Evolutionary conservation across 2,329 filamentous ascomycete genomes (phyloP), one percentile per base, ranked within the genome.

Genomic region (Colletotrichum tofieldiae): DNA sequence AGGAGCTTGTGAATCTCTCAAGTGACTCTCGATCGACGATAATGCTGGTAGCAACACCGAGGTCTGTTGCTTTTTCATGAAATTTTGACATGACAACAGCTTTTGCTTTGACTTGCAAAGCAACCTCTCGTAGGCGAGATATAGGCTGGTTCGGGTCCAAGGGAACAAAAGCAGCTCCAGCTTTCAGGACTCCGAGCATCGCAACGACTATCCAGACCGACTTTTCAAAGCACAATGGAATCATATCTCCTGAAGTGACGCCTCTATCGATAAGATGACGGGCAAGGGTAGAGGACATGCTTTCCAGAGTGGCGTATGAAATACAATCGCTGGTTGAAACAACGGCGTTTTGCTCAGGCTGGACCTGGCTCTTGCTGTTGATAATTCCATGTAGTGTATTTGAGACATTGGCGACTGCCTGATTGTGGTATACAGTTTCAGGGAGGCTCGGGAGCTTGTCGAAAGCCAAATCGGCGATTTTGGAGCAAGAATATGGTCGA

Each of bases 1-100:
- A 11, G 12, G 16, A 16, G 18, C 1, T 45, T 6, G 18, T 5
- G 59, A 18, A 72, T 37, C 32, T 37, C 62, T 59, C 78, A 74
- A 88, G 86, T 75, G 86, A 83, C 49, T 79, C 80, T 35, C n/a
- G 41, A 5, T 70, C 51, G 5, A 69, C 54, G 11, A 72, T 49
- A 12, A 70, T 26, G 12, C 9, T 43, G 9, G 18, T 41, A 6
- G n/a, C 6, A 11, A 47, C 1, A 5, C 55, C 68, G 7, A 71
- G 47, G 16, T 71, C 64, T 11, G 68, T 71, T 23, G 68, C 55
- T 18, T 71, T 71, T 20, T 1, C 45, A 5, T 71, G 64, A 9
- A 72, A 68, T 1, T 23, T 9, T 6, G 68, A 71, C 26, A 41
- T 35, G 7, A 71, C 39, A 16, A n/a, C 45, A 0, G 35, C 16